Conservation (phyloP, 805 yeast species). For the Ogataea methylovora region DNA sequence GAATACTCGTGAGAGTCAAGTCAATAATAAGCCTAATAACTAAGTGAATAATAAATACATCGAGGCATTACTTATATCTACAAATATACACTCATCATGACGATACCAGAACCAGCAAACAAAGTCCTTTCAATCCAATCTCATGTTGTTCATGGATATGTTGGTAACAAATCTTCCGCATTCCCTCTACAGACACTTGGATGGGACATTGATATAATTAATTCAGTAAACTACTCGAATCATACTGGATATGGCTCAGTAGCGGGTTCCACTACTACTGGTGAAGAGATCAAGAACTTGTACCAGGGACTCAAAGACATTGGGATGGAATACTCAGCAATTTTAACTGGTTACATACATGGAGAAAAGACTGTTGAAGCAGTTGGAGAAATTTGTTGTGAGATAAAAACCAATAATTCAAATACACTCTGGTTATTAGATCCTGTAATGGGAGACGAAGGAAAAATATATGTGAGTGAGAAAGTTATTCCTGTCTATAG, state of each 20-base stretch:
- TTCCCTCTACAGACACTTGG: constrained; percentile 82
- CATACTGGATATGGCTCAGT: constrained; percentile 82
- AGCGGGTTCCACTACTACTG: constrained; percentile 37
- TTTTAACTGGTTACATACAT: constrained; percentile 65
- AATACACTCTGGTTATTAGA: constrained; percentile 51
- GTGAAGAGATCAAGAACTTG: constrained; percentile 30
- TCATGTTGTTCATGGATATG: constrained; percentile 94
- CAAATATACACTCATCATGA: no score
- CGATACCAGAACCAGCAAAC: background rate
- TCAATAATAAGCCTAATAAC: no score
- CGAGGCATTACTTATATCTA: no score
- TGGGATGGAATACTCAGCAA: constrained; percentile 38
- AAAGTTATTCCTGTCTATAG: constrained; percentile 54
- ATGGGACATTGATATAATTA: constrained; percentile 89
- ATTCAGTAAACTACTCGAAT: constrained; percentile 84
- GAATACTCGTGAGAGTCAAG: no score
- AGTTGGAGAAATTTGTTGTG: constrained; percentile 28
- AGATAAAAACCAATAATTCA: constrained; percentile 27
- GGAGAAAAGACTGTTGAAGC: constrained; percentile 41
- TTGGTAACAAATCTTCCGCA: constrained; percentile 86
- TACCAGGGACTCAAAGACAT: constrained; percentile 30
- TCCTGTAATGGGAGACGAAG: constrained; percentile 81
- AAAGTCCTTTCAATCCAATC: constrained; percentile 1
- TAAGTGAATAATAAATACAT: no score
- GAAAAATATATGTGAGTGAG: constrained; percentile 54